These are phyloP conservation scores for Cordia subcordata DNA, from an alignment of 257 asterid species.

Conservation along the genomic window DNA sequence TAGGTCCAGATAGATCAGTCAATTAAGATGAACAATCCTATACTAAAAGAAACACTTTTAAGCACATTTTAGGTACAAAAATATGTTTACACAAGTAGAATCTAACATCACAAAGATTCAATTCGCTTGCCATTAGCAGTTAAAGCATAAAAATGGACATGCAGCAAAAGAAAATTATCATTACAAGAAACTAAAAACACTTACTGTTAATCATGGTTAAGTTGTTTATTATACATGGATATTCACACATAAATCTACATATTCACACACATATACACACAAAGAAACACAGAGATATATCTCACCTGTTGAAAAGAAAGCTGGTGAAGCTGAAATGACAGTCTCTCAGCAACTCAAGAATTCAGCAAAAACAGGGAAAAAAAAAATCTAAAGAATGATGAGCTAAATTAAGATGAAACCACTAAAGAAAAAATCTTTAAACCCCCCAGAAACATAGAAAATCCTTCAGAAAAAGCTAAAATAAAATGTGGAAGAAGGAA, in stretches of 20 bases:
- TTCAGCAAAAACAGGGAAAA: not conserved
- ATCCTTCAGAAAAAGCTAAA: not conserved
- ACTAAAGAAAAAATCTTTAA: too few species aligned
- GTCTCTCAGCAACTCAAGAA: constrained; percentile 6
- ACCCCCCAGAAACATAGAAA: not conserved
- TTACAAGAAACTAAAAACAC: not conserved
- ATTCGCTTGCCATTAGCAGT: not conserved
- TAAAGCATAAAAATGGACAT: not conserved
- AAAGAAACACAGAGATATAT: not conserved
- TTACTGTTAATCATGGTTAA: too few species aligned
- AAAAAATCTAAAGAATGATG: not conserved
- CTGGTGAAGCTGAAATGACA: constrained; percentile 12
- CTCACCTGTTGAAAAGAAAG: not conserved
- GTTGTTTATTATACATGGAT: not conserved
- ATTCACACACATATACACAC: not conserved
- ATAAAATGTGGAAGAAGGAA: constrained; percentile 7
- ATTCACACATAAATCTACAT: not conserved
- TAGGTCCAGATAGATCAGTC: not conserved
- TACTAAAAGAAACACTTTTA: too few species aligned
- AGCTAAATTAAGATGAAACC: not conserved
- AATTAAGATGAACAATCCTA: too few species aligned
- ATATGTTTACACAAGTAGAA: not conserved
- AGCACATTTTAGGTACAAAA: not conserved
- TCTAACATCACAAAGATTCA: not conserved
- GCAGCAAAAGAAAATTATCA: not conserved